These are phyloP conservation scores for Myochromella boudieri DNA, from an alignment of 768 basidiomycete species.

Conservation along the genomic window DNA sequence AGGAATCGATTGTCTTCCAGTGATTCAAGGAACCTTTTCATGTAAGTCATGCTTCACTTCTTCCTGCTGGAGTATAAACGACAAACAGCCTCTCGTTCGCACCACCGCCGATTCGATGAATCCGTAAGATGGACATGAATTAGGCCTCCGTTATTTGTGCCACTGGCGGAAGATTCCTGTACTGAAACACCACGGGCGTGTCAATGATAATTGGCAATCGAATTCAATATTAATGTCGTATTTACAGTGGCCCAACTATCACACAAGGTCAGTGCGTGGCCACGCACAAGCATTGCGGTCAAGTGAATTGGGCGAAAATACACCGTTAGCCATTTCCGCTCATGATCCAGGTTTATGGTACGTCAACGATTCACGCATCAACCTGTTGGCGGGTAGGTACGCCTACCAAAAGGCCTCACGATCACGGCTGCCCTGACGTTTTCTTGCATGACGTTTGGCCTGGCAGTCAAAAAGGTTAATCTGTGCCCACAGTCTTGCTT, in stretches of 20 bases:
- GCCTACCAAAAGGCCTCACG: neutral
- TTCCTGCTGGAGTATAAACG: neutral
- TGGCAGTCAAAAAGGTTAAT: slow-evolving; percentile 16
- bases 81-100: no score
- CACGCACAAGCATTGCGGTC: no score
- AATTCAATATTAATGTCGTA: no score
- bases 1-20: neutral
- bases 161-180: no score
- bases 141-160: no score
- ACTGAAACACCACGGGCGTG: no score
- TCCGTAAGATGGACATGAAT: no score
- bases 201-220: no score
- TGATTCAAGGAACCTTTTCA: neutral
- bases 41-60: neutral
- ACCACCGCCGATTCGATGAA: no score
- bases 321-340: neutral
- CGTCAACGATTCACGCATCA: no score
- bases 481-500: neutral
- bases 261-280: neutral
- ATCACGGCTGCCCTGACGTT: neutral
- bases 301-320: neutral
- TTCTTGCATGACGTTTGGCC: slow-evolving; percentile 1
- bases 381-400: no score
- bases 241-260: no score
- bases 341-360: neutral